phyloP scores from a whole-genome alignment of 1,284 basidiomycete genomes.

The Rugosomyces carneus region DNA sequence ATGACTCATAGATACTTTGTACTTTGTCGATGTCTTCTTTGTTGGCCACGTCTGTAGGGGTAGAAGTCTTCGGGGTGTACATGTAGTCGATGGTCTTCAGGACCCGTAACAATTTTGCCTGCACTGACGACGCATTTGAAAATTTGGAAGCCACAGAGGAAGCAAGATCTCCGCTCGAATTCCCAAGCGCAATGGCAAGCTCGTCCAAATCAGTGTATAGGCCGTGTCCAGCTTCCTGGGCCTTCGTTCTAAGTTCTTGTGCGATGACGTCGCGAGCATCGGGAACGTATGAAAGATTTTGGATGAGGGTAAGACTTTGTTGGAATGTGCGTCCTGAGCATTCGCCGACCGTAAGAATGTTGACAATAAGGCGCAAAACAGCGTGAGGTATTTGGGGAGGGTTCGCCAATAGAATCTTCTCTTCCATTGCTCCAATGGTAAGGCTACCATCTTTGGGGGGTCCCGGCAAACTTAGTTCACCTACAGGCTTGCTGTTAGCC shows the following conservation, averaged over 20 bases:
- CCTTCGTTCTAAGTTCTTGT: constrained; percentile 77
- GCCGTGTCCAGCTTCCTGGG: constrained; percentile 78
- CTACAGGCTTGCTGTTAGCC: constrained; percentile 2
- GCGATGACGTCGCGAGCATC: constrained; percentile 85
- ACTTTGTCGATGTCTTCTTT: constrained; percentile 72
- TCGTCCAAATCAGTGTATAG: constrained; percentile 75
- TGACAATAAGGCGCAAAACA: constrained; percentile 84
- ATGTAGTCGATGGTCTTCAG: constrained; percentile 96
- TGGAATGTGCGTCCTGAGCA: constrained; percentile 94
- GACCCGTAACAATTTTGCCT: constrained; percentile 89
- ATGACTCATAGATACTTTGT: constrained; percentile 79
- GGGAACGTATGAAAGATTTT: constrained; percentile 82
- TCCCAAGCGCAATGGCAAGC: constrained; percentile 59
- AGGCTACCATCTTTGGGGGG: constrained; percentile 24
- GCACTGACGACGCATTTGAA: constrained; percentile 85
- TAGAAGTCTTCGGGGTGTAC: constrained; percentile 64
- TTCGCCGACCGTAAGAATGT: constrained; percentile 90
- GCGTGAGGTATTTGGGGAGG: constrained; percentile 80
- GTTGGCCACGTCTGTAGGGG: constrained; percentile 33
- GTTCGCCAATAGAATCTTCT: constrained; percentile 59
- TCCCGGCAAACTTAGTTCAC: constrained; percentile 12
- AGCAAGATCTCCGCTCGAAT: constrained; percentile 48
- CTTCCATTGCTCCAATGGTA: constrained; percentile 43
- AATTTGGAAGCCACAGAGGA: constrained; percentile 79
- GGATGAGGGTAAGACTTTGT: constrained; percentile 83